Evolutionary conservation across 2,329 filamentous ascomycete genomes (phyloP).

Genomic region (Fusarium mangiferae): DNA sequence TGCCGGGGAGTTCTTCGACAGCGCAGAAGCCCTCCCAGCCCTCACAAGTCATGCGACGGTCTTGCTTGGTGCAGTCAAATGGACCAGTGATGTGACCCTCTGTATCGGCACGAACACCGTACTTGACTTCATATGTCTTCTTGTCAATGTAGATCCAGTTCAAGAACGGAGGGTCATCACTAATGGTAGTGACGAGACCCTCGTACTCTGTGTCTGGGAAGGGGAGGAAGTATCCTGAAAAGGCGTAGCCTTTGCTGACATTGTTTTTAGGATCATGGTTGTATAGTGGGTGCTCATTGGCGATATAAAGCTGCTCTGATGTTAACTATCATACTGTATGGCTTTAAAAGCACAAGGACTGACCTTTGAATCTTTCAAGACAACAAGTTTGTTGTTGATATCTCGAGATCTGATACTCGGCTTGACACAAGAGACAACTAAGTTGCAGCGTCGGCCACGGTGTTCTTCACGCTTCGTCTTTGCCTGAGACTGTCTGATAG

Average conservation of each 20-base stretch:
- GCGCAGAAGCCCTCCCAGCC: slow-evolving; percentile 63
- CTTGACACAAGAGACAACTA: slow-evolving; percentile 58
- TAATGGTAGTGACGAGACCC: slow-evolving; percentile 60
- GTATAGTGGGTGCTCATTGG: slow-evolving; percentile 43
- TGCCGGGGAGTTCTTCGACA: slow-evolving; percentile 53
- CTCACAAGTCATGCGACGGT: slow-evolving; percentile 60
- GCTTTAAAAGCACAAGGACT: not conserved
- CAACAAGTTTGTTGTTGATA: slow-evolving; percentile 58
- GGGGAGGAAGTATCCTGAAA: slow-evolving; percentile 66
- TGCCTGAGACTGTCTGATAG: slow-evolving; percentile 58
- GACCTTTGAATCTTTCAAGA: slow-evolving; percentile 57
- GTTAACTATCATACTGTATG: not conserved
- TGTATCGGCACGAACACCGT: slow-evolving; percentile 55
- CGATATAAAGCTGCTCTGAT: slow-evolving; percentile 42
- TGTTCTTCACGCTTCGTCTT: slow-evolving; percentile 59
- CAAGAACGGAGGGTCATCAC: slow-evolving; percentile 59
- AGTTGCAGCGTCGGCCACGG: slow-evolving; percentile 59
- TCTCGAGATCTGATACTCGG: slow-evolving; percentile 55
- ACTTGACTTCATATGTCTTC: slow-evolving; percentile 58
- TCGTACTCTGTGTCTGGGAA: slow-evolving; percentile 63
- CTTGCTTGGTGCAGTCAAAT: slow-evolving; percentile 63
- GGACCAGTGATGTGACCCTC: slow-evolving; percentile 58
- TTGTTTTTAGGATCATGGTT: slow-evolving; percentile 48
- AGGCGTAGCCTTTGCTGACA: slow-evolving; percentile 63
- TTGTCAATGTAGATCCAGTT: slow-evolving; percentile 63